Percentiles rank a stretch among this genome's conserved stretches.
phyloP scores from a whole-genome alignment of 2,329 filamentous ascomycete species.

The Amesomyces nigricolor region DNA sequence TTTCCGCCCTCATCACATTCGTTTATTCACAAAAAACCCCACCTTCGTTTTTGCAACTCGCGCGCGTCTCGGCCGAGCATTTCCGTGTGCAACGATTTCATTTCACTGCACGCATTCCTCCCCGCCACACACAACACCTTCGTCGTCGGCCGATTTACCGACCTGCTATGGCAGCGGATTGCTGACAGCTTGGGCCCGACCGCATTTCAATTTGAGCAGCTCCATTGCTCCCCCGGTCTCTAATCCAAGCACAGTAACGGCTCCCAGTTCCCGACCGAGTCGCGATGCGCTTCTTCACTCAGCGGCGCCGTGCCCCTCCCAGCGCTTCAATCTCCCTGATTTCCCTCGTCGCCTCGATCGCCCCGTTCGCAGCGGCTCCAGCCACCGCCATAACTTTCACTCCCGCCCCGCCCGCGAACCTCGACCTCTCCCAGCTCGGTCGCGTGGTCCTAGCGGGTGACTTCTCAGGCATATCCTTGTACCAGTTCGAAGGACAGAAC shows the following conservation, averaged over 20 bases:
- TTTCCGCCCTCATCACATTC: conserved; percentile 8
- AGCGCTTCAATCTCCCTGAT: conserved; percentile 27
- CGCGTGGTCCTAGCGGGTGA: conserved; percentile 81
- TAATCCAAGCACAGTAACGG: conserved; percentile 12
- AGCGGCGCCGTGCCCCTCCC: conserved; percentile 39
- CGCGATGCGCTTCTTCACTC: conserved; percentile 46
- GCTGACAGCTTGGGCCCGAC: conserved; percentile 19
- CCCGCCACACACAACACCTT: conserved; percentile 9
- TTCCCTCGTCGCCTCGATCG: conserved; percentile 36
- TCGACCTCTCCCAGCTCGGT: conserved; percentile 74
- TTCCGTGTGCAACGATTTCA: conserved; percentile 24
- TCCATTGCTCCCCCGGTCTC: conserved; percentile 16
- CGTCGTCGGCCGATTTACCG: conserved; percentile 2
- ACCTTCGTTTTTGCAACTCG: neutral
- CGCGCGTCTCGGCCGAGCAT: conserved; percentile 11
- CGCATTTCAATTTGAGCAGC: conserved; percentile 19
- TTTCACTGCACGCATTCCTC: conserved; percentile 10
- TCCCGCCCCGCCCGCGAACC: conserved; percentile 59
- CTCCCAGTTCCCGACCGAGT: conserved; percentile 13
- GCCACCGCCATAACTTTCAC: conserved; percentile 51
- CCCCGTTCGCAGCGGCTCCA: conserved; percentile 34
- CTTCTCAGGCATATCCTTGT: conserved; percentile 87
- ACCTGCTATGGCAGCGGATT: conserved; percentile 21
- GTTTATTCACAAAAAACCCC: conserved; percentile 1
- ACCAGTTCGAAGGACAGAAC: conserved; percentile 75